Evolutionary conservation across 2,329 filamentous ascomycete genomes (phyloP), one percentile per base, ranked within the genome.

Genomic region (Diaporthe helianthi): DNA sequence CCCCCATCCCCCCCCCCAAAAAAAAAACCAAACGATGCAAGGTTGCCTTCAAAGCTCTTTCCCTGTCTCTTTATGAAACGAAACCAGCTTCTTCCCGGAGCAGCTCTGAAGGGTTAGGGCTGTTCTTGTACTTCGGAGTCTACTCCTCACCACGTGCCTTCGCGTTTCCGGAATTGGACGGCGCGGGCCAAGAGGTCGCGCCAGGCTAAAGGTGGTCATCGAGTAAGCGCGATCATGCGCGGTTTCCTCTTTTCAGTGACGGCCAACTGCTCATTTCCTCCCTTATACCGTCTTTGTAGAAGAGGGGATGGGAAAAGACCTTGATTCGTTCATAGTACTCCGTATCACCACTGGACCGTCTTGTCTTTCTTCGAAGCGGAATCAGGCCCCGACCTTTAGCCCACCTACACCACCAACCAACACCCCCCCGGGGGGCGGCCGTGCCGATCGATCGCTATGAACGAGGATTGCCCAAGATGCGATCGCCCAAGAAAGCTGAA

Each of bases 401-500:
- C 58, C 58, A 38, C 36, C 13, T 17, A 38, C 36, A n/a, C n/a
- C n/a, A n/a, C n/a, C n/a, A n/a, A n/a, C n/a, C n/a, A n/a, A n/a
- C 29, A 49, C 33, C 29, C 58, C 58, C 26, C 31, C 22, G 41
- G n/a, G 29, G 41, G n/a, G 29, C 41, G 29, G 51, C 41, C 33
- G 52, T 51, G 22, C 44, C 65, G 8, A 55, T 41, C 65, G 61
- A 51, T 47, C 69, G 67, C 61, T 63, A 71, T 71, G 69, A 55
- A 41, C 47, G 54, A 26, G 46, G 52, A 63, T 54, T 44, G 63
- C 8, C 31, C 19, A 49, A 58, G 33, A 73, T 73, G 71, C 58
- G 71, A 73, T 73, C 79, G 44, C 69, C 60, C 54, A 72, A 76
- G 58, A 77, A 76, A 5, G 41, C 41, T 24, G 72, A 74, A 17